These are phyloP conservation scores for Geosiphon pyriformis DNA, from an alignment of 192 early-diverging fungal genomes.

Conservation along the genomic window DNA sequence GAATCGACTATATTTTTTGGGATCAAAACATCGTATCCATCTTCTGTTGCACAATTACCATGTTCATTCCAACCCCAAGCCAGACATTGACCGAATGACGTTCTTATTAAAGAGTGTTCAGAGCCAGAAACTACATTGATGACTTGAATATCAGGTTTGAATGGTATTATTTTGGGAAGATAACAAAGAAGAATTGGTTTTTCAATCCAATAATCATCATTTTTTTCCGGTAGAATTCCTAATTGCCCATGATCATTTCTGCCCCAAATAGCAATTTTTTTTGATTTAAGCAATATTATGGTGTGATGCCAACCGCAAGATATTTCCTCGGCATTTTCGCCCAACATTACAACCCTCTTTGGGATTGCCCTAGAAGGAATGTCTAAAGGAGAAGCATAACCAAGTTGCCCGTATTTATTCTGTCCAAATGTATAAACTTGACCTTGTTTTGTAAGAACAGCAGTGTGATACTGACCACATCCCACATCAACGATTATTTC, in stretches of 20 bases:
- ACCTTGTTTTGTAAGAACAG: conserved; percentile 41
- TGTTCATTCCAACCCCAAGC: conserved; percentile 97
- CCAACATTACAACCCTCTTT: conserved; percentile 22
- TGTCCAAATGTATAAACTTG: conserved; percentile 51
- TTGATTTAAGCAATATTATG: conserved; percentile 27
- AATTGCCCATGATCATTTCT: conserved; percentile 72
- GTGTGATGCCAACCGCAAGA: conserved; percentile 61
- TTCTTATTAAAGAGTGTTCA: conserved; percentile 63
- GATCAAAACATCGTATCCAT: conserved; percentile 20
- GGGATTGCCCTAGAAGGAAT: conserved; percentile 16
- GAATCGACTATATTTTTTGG: conserved; percentile 5
- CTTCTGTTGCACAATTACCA: conserved; percentile 71
- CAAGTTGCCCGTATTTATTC: conserved; percentile 62
- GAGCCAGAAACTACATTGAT: conserved; percentile 51
- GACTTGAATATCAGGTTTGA: neutral
- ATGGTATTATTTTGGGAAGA: conserved; percentile 25
- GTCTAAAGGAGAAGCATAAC: conserved; percentile 24
- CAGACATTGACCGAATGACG: conserved; percentile 37
- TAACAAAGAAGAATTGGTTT: conserved; percentile 16
- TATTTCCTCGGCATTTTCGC: conserved; percentile 32
- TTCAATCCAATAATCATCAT: conserved; percentile 1
- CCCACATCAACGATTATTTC: conserved; percentile 45
- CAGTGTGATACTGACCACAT: conserved; percentile 60
- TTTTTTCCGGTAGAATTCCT: conserved; percentile 21
- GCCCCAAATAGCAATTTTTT: conserved; percentile 60